Percentiles rank a stretch among this genome's conserved stretches.
Evolutionary conservation across 2,329 filamentous ascomycete species (phyloP).

Genomic region (Apiospora hydei): DNA sequence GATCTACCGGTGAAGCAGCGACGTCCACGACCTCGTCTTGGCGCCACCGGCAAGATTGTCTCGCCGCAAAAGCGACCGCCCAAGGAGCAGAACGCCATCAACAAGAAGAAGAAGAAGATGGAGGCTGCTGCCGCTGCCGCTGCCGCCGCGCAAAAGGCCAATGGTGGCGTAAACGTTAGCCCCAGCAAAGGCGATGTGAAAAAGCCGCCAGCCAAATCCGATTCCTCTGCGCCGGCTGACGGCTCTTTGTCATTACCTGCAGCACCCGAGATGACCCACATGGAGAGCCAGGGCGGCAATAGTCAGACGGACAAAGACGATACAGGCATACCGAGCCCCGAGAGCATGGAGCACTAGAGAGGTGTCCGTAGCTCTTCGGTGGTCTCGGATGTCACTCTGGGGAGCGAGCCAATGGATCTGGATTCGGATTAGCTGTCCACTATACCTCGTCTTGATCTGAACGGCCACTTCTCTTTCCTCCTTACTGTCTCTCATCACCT

Average conservation of each 20-base stretch:
- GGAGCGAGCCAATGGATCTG: slow-evolving; percentile 24
- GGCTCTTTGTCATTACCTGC: slow-evolving; percentile 48
- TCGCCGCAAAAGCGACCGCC: slow-evolving; percentile 83
- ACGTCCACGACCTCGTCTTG: slow-evolving; percentile 70
- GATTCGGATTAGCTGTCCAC: not conserved
- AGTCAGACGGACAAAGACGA: slow-evolving; percentile 74
- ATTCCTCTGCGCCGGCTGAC: slow-evolving; percentile 52
- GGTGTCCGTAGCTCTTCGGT: slow-evolving; percentile 25
- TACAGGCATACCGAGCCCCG: slow-evolving; percentile 83
- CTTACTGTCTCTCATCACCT: not conserved
- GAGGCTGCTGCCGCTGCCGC: slow-evolving; percentile 65
- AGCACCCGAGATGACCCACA: slow-evolving; percentile 62
- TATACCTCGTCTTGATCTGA: slow-evolving; percentile 11
- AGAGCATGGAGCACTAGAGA: slow-evolving; percentile 68
- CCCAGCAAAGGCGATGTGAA: slow-evolving; percentile 46
- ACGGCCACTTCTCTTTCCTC: slow-evolving; percentile 1
- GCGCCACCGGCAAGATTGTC: slow-evolving; percentile 83
- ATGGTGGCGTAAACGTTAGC: slow-evolving; percentile 38
- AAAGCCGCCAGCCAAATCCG: slow-evolving; percentile 48
- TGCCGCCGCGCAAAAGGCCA: slow-evolving; percentile 38
- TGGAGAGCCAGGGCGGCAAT: slow-evolving; percentile 63
- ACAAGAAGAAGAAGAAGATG: slow-evolving; percentile 87
- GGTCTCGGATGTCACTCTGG: slow-evolving; percentile 18
- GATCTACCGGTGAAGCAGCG: slow-evolving; percentile 93
- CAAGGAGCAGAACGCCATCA: slow-evolving; percentile 81